Base-by-base conservation (phyloP, 1,284 basidiomycete genomes). In the Earliella scabrosa region DNA sequence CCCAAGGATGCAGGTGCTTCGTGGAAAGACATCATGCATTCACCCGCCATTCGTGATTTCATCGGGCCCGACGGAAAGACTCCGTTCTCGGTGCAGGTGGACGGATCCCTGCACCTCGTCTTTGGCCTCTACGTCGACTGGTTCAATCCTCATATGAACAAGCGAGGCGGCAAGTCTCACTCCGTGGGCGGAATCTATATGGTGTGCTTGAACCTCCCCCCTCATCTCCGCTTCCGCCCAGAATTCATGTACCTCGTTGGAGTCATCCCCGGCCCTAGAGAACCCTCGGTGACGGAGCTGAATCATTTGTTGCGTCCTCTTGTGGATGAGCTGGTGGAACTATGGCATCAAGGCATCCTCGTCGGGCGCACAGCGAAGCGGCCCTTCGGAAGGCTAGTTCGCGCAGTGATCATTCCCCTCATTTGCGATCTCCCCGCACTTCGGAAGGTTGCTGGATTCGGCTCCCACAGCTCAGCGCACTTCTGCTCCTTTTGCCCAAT, bases 141-240 rank as follows among this genome's bases (percentile, higher is more conserved):
- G 60, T 69, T 69, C 55, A 69, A 71, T 53, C 69, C 70, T 3
- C 62, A 43, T 41, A 56, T 58, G 4, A 70, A 69, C 60, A 67
- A 68, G 54, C 29, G 56, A 18, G 63, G 62, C 0, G 67, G 68
- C 0, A 68, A 66, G 43, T 39, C 23, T 0, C 59, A 65, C 27
- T 65, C 66, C 1, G 43, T n/a, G n/a, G n/a, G n/a, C n/a, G n/a
- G n/a, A n/a, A n/a, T n/a, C n/a, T n/a, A n/a, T n/a, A n/a, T n/a
- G n/a, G n/a, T n/a, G n/a, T n/a, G n/a, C n/a, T n/a, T n/a, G n/a
- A n/a, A n/a, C n/a, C n/a, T n/a, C n/a, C 68, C 68, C 11, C 56
- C 59, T 1, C 44, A 68, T 9, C 38, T 66, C 4, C 61, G 66
- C 5, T 67, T 64, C 43, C 52, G 41, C 0, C 54, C 57, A 0